Evolutionary conservation across 2,329 filamentous ascomycete genomes (phyloP).

Genomic region (Coleophoma cylindrospora): DNA sequence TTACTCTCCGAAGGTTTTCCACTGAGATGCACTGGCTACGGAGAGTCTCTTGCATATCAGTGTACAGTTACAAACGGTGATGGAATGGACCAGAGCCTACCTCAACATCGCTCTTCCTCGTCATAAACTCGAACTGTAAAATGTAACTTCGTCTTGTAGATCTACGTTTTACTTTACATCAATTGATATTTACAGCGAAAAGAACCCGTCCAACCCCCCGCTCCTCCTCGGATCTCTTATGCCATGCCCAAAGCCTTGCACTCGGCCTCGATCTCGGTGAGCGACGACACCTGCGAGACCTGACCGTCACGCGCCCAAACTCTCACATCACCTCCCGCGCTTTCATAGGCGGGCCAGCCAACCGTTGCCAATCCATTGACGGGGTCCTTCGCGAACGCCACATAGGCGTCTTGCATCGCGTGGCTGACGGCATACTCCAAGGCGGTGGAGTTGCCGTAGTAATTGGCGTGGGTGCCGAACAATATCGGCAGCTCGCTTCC

Average conservation of each 20-base stretch:
- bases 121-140: too few relatives aligned
- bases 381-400: slow-evolving; percentile 5
- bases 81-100: too few relatives aligned
- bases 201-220: too few relatives aligned
- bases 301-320: background rate
- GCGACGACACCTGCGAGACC: background rate
- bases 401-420: slow-evolving; percentile 19
- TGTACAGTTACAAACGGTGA: too few relatives aligned
- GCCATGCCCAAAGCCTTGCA: background rate
- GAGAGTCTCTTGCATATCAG: too few relatives aligned
- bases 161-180: too few relatives aligned
- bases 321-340: background rate
- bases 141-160: too few relatives aligned
- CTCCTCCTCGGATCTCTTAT: too few relatives aligned
- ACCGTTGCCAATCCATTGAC: background rate
- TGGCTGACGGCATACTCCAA: slow-evolving; percentile 22
- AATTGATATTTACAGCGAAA: too few relatives aligned
- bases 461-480: slow-evolving; percentile 26
- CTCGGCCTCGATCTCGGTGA: background rate
- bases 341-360: background rate
- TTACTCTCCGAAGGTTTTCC: too few relatives aligned
- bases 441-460: slow-evolving; percentile 21
- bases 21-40: too few relatives aligned
- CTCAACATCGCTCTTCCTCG: too few relatives aligned
- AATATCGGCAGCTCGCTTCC: slow-evolving; percentile 8